Percentiles rank a stretch among this genome's conserved stretches.
phyloP scores from a whole-genome alignment of 768 basidiomycete genomes.

The Collybia nuda region DNA sequence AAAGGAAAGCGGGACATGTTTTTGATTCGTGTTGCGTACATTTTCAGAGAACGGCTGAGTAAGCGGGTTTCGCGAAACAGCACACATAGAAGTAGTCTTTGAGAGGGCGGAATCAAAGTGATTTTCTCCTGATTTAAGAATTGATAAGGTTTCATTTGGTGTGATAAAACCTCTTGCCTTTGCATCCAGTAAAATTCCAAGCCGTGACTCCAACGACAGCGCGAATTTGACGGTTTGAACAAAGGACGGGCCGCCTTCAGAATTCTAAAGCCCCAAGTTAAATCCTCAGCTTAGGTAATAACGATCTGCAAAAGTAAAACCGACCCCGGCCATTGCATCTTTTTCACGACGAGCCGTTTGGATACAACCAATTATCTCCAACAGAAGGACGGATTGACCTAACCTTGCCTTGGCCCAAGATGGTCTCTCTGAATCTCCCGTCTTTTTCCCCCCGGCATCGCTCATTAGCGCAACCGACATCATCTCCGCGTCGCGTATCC shows the following conservation, averaged over 20 bases:
- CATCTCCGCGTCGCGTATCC: constrained; percentile 75
- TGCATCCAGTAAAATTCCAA: constrained; percentile 55
- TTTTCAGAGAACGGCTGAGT: constrained; percentile 60
- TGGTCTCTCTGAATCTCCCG: constrained; percentile 9
- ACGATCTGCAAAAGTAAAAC: not conserved
- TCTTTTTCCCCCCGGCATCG: constrained; percentile 33
- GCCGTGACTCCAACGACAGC: constrained; percentile 52
- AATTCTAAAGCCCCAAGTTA: constrained; percentile 17
- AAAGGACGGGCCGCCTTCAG: constrained; percentile 23
- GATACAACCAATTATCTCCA: constrained; percentile 60
- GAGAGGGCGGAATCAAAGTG: constrained; percentile 49
- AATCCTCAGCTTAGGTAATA: not conserved
- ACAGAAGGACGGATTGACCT: constrained; percentile 60
- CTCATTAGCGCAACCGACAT: constrained; percentile 67
- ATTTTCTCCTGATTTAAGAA: constrained; percentile 48
- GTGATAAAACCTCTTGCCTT: constrained; percentile 37
- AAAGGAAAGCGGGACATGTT: not conserved
- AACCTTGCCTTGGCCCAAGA: constrained; percentile 51
- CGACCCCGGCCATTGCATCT: constrained; percentile 33
- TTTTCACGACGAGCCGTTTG: constrained; percentile 42
- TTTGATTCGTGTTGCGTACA: constrained; percentile 36
- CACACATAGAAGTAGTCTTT: constrained; percentile 57
- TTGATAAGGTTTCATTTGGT: not conserved
- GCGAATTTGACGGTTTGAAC: constrained; percentile 44
- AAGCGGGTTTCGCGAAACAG: constrained; percentile 67